Conservation (phyloP, 441 rosid species). For the Populus hybrid region DNA sequence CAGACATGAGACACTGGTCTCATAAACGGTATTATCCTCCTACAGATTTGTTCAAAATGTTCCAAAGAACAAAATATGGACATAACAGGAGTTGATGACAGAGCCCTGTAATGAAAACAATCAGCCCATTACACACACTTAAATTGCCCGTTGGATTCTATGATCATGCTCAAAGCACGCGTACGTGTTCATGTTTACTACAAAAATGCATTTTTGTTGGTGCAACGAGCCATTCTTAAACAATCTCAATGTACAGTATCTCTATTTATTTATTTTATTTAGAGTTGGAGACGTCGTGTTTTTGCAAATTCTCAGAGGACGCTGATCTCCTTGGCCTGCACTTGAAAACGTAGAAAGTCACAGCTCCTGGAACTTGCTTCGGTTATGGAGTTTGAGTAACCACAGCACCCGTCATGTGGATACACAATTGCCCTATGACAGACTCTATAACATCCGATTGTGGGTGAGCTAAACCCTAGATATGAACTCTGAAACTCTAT, state of each 20-base stretch:
- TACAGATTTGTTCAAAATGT: not conserved
- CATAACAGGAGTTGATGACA: not conserved
- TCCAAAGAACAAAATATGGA: not conserved
- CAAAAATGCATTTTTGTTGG: not conserved
- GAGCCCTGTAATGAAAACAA: not conserved
- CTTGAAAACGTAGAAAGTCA: not conserved
- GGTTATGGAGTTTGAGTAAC: constrained; percentile 1
- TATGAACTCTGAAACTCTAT: not conserved
- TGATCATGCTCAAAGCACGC: not conserved
- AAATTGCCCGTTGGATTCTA: not conserved
- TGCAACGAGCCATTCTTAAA: not conserved
- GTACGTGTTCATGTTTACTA: not conserved
- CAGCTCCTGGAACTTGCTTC: not conserved
- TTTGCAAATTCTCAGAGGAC: not conserved
- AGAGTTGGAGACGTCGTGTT: not conserved
- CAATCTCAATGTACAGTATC: not conserved
- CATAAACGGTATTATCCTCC: not conserved
- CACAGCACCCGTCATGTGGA: constrained; percentile 39
- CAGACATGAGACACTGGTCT: no score
- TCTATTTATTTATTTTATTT: no score
- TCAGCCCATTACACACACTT: not conserved
- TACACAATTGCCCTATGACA: constrained; percentile 25
- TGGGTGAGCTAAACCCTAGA: constrained; percentile 54
- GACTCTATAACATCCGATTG: constrained; percentile 34
- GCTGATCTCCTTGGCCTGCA: not conserved